Percentiles rank a stretch among this genome's conserved stretches.
Evolutionary conservation across 2,329 filamentous ascomycete species (phyloP).

Genomic region (Anisogramma anomala): DNA sequence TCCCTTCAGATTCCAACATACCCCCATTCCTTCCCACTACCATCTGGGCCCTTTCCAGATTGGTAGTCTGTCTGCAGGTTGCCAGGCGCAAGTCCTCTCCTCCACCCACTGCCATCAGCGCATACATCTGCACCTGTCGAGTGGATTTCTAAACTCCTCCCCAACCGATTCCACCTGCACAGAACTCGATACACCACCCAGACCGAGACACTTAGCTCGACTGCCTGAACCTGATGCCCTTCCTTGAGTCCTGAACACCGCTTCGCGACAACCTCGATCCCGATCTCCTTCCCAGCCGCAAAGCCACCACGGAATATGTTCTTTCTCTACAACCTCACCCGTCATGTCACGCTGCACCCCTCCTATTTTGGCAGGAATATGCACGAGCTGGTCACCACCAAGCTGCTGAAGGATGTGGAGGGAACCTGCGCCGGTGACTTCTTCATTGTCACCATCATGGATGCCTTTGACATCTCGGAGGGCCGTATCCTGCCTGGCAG

Average conservation of each 20-base stretch:
- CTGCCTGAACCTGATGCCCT: no score
- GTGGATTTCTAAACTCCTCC: not conserved
- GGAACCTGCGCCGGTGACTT: conserved; percentile 91
- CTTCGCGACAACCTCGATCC: not conserved
- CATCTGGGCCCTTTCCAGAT: conserved; percentile 1
- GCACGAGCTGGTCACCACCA: conserved; percentile 78
- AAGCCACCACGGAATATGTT: conserved; percentile 56
- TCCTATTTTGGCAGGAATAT: conserved; percentile 95
- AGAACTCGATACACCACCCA: not conserved
- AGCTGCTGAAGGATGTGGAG: conserved; percentile 86
- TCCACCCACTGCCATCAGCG: not conserved
- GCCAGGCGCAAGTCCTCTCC: conserved; percentile 4
- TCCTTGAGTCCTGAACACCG: no score
- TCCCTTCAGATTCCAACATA: not conserved
- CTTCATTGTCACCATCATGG: conserved; percentile 97
- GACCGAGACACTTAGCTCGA: no score
- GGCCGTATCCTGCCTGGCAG: conserved; percentile 85
- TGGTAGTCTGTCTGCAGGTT: not conserved
- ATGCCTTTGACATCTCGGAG: conserved; percentile 88
- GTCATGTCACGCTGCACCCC: conserved; percentile 86
- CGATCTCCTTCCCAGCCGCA: not conserved
- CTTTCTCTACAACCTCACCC: conserved; percentile 94
- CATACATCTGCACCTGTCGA: not conserved
- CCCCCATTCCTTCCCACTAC: not conserved
- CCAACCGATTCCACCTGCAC: not conserved